Evolutionary conservation across 2,329 filamentous ascomycete genomes (phyloP).

Genomic region (Penicillium sp.): DNA sequence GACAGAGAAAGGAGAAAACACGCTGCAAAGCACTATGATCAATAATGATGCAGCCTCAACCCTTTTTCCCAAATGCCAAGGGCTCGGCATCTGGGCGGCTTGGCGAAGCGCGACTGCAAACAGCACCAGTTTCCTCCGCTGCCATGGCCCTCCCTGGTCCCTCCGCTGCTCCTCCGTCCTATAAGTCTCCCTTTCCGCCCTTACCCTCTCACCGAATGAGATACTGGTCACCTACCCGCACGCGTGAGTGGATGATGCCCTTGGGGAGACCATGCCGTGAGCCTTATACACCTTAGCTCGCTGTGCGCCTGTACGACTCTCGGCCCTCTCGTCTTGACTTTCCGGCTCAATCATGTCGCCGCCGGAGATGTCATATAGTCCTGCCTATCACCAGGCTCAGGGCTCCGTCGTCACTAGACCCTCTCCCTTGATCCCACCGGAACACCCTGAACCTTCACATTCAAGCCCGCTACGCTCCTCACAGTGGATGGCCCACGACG

Average conservation of each 20-base stretch:
- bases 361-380: slow-evolving; percentile 39
- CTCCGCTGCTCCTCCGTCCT: slow-evolving; percentile 20
- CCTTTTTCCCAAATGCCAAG: slow-evolving; percentile 27
- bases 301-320: slow-evolving; percentile 23
- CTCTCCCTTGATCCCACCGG: slow-evolving; percentile 22
- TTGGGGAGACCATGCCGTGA: slow-evolving; percentile 23
- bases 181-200: slow-evolving; percentile 24
- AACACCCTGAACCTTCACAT: slow-evolving; percentile 17
- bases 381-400: slow-evolving; percentile 34
- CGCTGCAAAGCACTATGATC: neutral
- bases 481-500: slow-evolving; percentile 15
- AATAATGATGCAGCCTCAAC: slow-evolving; percentile 10
- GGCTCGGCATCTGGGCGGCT: slow-evolving; percentile 34
- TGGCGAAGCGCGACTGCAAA: slow-evolving; percentile 26
- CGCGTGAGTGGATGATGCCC: slow-evolving; percentile 10
- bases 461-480: slow-evolving; percentile 12
- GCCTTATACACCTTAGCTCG: slow-evolving; percentile 18
- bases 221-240: neutral
- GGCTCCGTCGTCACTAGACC: slow-evolving; percentile 24
- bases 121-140: slow-evolving; percentile 25
- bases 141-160: slow-evolving; percentile 24
- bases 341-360: slow-evolving; percentile 28
- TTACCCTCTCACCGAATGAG: slow-evolving; percentile 10
- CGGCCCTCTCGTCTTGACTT: slow-evolving; percentile 9
- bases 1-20: neutral